phyloP scores from a whole-genome alignment of 768 basidiomycete genomes.

The Collybia sordida region DNA sequence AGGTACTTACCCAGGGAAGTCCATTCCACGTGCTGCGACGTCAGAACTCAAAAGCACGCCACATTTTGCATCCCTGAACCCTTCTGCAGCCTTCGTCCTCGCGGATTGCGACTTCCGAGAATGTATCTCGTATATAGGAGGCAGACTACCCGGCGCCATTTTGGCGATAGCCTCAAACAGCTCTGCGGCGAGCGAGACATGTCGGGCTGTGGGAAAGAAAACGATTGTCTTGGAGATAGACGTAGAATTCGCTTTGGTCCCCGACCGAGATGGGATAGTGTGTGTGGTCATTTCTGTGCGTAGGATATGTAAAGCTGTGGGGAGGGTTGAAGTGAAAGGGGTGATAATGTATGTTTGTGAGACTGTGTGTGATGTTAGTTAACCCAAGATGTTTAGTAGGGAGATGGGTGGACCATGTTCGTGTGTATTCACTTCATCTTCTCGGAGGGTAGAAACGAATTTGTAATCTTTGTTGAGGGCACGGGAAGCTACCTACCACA shows the following conservation, averaged over 20 bases:
- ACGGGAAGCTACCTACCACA: slow-evolving; percentile 17
- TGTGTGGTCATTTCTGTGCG: slow-evolving; percentile 30
- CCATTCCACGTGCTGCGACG: slow-evolving; percentile 66
- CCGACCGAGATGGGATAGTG: slow-evolving; percentile 32
- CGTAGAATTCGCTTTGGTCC: not conserved
- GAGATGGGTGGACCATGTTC: slow-evolving; percentile 43
- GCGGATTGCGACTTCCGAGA: slow-evolving; percentile 51
- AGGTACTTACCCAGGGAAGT: slow-evolving; percentile 60
- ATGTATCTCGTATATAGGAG: slow-evolving; percentile 54
- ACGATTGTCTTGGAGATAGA: slow-evolving; percentile 37
- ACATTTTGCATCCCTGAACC: slow-evolving; percentile 42
- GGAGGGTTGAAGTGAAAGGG: slow-evolving; percentile 39
- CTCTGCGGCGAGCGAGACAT: slow-evolving; percentile 40
- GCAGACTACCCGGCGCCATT: slow-evolving; percentile 22
- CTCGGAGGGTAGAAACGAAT: slow-evolving; percentile 59
- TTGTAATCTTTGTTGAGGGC: slow-evolving; percentile 27
- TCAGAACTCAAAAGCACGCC: slow-evolving; percentile 54
- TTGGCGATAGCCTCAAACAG: slow-evolving; percentile 22
- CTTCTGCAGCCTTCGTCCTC: slow-evolving; percentile 47
- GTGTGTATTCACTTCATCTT: slow-evolving; percentile 61
- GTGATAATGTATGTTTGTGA: slow-evolving; percentile 45
- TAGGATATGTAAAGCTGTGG: slow-evolving; percentile 39
- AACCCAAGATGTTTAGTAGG: not conserved
- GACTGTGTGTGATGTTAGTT: slow-evolving; percentile 24
- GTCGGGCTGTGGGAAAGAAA: slow-evolving; percentile 69